Conservation (phyloP, 805 yeast species). For the Metschnikowia arizonensis region DNA sequence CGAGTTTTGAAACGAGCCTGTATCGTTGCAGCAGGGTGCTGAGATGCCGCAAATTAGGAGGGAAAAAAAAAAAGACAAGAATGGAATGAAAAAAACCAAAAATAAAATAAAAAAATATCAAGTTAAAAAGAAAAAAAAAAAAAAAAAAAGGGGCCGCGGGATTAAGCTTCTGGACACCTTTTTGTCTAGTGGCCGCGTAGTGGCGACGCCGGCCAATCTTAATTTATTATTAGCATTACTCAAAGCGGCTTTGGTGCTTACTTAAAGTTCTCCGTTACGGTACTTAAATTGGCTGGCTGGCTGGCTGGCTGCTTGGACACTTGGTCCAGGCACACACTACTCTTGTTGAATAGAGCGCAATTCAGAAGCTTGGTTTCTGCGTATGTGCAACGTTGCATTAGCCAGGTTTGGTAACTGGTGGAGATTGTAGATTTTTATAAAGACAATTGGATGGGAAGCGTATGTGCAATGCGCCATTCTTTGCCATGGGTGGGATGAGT, state of each 20-base stretch:
- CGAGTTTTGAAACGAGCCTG: slow-evolving; percentile 2
- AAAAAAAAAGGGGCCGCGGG: not conserved
- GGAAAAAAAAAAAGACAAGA: too few species aligned
- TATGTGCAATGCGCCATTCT: not conserved
- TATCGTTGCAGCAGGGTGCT: slow-evolving; percentile 4
- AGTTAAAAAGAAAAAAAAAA: too few species aligned
- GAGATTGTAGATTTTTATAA: not conserved
- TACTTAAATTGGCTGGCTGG: not conserved
- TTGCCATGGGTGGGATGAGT: not conserved
- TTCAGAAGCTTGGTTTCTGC: not conserved
- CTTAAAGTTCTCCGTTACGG: too few species aligned
- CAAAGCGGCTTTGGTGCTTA: too few species aligned
- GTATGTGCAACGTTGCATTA: slow-evolving; percentile 4
- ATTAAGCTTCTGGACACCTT: not conserved
- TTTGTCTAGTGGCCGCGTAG: not conserved
- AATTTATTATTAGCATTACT: not conserved
- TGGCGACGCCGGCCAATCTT: not conserved
- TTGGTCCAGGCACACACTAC: too few species aligned
- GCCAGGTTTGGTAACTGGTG: not conserved
- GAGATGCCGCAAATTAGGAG: not conserved
- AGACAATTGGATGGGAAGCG: not conserved
- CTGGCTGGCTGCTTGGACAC: too few species aligned
- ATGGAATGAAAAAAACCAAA: too few species aligned
- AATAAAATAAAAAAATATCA: too few species aligned
- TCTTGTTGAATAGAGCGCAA: not conserved